Evolutionary conservation across 495 filamentous ascomycete genomes (phyloP).

Genomic region (Penicillium canariense): DNA sequence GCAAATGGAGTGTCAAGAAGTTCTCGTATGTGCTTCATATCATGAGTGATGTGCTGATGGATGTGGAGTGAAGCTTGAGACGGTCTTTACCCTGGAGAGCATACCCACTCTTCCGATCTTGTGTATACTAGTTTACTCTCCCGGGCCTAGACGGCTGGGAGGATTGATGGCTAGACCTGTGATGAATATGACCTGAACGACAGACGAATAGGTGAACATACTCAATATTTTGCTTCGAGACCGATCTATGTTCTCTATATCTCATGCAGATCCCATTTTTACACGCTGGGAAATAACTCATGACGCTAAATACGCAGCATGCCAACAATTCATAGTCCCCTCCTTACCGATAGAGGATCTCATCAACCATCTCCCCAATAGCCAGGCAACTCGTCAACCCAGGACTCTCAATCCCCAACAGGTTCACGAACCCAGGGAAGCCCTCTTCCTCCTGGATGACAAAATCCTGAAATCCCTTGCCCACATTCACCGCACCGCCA

Average conservation of each 20-base stretch:
- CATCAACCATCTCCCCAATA: constrained; percentile 80
- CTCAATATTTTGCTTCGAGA: background rate
- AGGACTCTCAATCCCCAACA: constrained; percentile 92
- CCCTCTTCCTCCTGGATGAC: constrained; percentile 78
- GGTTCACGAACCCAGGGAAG: constrained; percentile 82
- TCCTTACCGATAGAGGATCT: constrained; percentile 60
- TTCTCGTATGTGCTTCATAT: constrained; percentile 50
- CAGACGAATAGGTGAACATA: background rate
- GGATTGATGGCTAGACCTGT: background rate
- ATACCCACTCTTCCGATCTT: background rate
- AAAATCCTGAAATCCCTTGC: constrained; percentile 78
- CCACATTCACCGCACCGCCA: constrained; percentile 54
- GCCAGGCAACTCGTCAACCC: constrained; percentile 88
- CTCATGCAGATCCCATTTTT: background rate
- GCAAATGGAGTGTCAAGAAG: constrained; percentile 50
- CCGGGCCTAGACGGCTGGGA: background rate
- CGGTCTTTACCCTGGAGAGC: background rate
- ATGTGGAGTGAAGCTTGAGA: constrained; percentile 34
- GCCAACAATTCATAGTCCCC: background rate
- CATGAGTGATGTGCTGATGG: constrained; percentile 54
- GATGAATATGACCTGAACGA: constrained; percentile 1
- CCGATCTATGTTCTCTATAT: background rate
- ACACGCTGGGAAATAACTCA: background rate
- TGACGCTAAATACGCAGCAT: background rate
- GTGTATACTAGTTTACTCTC: constrained; percentile 16